phyloP scores from a whole-genome alignment of 495 filamentous ascomycete genomes.

The Neurospora sp. region DNA sequence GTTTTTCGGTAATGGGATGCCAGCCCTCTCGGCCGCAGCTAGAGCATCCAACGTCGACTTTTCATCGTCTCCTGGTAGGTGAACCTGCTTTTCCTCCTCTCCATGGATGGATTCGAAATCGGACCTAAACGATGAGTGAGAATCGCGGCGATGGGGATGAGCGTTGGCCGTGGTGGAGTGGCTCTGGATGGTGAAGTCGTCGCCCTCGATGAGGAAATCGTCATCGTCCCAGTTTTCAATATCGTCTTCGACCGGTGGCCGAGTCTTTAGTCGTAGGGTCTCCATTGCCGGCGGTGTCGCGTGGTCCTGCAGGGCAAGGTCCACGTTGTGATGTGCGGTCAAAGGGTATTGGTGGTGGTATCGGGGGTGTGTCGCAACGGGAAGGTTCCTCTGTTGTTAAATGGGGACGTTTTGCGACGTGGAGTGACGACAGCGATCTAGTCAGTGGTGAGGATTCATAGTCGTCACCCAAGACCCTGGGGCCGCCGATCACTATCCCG shows the following conservation, averaged over 20 bases:
- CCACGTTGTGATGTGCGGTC: neutral
- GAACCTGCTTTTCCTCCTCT: slow-evolving; percentile 80
- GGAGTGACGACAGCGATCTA: slow-evolving; percentile 15
- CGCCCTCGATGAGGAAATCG: slow-evolving; percentile 64
- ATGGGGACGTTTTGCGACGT: slow-evolving; percentile 4
- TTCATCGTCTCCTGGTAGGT: slow-evolving; percentile 70
- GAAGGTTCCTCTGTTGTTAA: neutral
- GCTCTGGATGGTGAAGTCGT: slow-evolving; percentile 57
- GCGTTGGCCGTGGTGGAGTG: slow-evolving; percentile 48
- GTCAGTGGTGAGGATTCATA: slow-evolving; percentile 29
- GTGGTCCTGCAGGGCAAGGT: neutral
- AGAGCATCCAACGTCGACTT: slow-evolving; percentile 73
- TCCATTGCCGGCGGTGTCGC: slow-evolving; percentile 38
- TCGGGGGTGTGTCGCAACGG: slow-evolving; percentile 3
- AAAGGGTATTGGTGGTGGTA: neutral
- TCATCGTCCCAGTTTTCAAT: slow-evolving; percentile 90
- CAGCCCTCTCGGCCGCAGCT: slow-evolving; percentile 72
- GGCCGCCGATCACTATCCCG: slow-evolving; percentile 7
- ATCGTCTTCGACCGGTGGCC: slow-evolving; percentile 43
- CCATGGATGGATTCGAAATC: slow-evolving; percentile 64
- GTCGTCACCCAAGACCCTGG: slow-evolving; percentile 16
- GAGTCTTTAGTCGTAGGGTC: slow-evolving; percentile 44
- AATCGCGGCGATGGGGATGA: slow-evolving; percentile 53
- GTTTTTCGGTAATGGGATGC: slow-evolving; percentile 83
- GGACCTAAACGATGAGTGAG: slow-evolving; percentile 70